Evolutionary conservation across 306 rosid genomes (phyloP).

Genomic region (Benincasa hispida): DNA sequence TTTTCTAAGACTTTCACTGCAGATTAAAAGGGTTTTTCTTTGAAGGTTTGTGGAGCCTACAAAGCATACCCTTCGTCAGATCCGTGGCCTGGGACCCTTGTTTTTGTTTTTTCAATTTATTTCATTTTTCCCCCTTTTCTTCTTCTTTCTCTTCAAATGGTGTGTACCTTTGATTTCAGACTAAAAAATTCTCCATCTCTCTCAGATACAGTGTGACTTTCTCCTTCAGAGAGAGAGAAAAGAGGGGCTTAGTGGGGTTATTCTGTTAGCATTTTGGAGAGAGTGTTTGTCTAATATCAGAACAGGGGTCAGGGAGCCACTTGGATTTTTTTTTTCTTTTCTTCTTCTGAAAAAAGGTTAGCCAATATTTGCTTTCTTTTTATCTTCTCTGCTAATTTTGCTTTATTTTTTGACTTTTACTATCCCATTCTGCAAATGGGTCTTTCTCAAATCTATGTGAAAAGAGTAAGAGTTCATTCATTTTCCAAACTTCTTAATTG

Average conservation of each 20-base stretch:
- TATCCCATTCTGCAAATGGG: slow-evolving; percentile 12
- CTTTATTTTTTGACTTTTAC: slow-evolving; percentile 2
- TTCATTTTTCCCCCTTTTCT: background rate
- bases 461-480: background rate
- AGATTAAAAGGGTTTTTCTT: slow-evolving; percentile 16
- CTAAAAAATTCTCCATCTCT: slow-evolving; percentile 31
- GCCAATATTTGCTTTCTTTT: slow-evolving; percentile 23
- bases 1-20: slow-evolving; percentile 15
- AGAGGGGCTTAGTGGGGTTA: background rate
- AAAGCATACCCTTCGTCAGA: slow-evolving; percentile 45
- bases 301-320: slow-evolving; percentile 1
- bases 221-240: slow-evolving; percentile 9
- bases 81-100: slow-evolving; percentile 53
- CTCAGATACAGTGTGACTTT: slow-evolving; percentile 24
- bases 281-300: slow-evolving; percentile 12
- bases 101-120: background rate
- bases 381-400: slow-evolving; percentile 11
- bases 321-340: background rate
- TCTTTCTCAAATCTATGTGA: slow-evolving; percentile 10
- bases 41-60: slow-evolving; percentile 45
- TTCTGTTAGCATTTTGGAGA: background rate
- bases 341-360: slow-evolving; percentile 21
- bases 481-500: background rate
- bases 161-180: slow-evolving; percentile 37
- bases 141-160: slow-evolving; percentile 20